These are phyloP conservation scores for Rhodosporidiobolus odoratus DNA, from an alignment of 768 basidiomycete genomes.

Conservation along the genomic window DNA sequence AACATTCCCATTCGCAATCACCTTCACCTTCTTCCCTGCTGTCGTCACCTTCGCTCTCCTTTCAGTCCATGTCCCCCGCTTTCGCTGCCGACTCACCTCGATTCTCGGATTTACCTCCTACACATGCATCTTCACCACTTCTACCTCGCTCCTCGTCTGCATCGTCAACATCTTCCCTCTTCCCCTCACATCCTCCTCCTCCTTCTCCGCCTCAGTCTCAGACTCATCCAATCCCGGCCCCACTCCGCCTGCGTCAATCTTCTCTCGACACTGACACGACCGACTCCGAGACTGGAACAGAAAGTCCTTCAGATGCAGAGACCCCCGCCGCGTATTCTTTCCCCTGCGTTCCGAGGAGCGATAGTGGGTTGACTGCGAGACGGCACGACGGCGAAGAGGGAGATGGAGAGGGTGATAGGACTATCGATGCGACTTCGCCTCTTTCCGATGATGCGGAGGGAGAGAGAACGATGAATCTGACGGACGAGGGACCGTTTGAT, in stretches of 20 bases:
- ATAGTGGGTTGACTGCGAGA: not conserved
- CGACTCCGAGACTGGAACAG: not conserved
- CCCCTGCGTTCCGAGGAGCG: constrained; percentile 3
- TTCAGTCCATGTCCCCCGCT: too few relatives aligned
- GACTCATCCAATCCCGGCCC: not conserved
- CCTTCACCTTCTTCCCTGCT: too few relatives aligned
- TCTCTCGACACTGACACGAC: constrained; percentile 6
- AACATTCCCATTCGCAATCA: too few relatives aligned
- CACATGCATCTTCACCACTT: not conserved
- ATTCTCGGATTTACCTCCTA: too few relatives aligned
- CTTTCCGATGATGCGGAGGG: not conserved
- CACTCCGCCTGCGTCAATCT: not conserved
- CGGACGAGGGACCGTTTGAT: constrained; percentile 20
- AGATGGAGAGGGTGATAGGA: not conserved
- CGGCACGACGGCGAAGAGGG: not conserved
- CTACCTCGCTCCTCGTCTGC: too few relatives aligned
- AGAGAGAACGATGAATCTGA: not conserved
- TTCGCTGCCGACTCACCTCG: too few relatives aligned
- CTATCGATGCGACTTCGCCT: too few relatives aligned
- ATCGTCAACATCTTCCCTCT: too few relatives aligned
- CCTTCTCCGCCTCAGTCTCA: not conserved
- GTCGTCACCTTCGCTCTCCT: too few relatives aligned
- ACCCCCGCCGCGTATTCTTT: constrained; percentile 6
- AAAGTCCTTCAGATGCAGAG: not conserved
- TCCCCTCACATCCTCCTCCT: not conserved